Percentiles rank a stretch among this genome's conserved stretches.
These are phyloP conservation scores for Phytophthora gonapodyides DNA, from an alignment of 352 stramenopile genomes.

Conservation along the genomic window DNA sequence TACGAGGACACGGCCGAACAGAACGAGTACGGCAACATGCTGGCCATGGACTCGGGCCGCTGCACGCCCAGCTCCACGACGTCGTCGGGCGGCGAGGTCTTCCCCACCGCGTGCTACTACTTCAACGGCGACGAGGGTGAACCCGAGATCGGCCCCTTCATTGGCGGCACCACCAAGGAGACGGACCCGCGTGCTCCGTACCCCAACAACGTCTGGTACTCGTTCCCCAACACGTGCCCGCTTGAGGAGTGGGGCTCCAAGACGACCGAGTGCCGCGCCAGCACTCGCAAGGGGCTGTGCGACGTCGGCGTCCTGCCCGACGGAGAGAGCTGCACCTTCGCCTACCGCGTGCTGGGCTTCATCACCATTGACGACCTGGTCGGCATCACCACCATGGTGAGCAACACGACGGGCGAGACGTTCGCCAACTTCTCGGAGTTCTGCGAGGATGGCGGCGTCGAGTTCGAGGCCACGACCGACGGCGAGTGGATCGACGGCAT, in stretches of 20 bases:
- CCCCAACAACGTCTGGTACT: conserved; percentile 80
- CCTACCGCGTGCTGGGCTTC: conserved; percentile 69
- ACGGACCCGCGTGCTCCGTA: conserved; percentile 65
- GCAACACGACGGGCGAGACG: conserved; percentile 48
- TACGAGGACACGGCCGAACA: conserved; percentile 51
- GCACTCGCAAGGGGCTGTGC: conserved; percentile 55
- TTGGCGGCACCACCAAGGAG: conserved; percentile 55
- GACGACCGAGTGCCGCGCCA: conserved; percentile 48
- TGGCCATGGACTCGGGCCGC: conserved; percentile 69
- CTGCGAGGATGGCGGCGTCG: conserved; percentile 59
- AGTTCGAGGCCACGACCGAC: conserved; percentile 51
- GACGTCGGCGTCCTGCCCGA: conserved; percentile 60
- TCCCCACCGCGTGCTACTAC: conserved; percentile 67
- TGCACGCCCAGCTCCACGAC: conserved; percentile 53
- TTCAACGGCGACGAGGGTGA: conserved; percentile 74
- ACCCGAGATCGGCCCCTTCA: conserved; percentile 67
- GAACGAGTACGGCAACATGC: conserved; percentile 68
- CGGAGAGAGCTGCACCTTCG: conserved; percentile 60
- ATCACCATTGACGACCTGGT: conserved; percentile 77
- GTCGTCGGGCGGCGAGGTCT: conserved; percentile 35
- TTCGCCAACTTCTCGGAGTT: conserved; percentile 73
- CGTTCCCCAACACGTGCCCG: conserved; percentile 75
- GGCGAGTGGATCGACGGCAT: conserved; percentile 62
- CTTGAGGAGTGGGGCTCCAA: conserved; percentile 57
- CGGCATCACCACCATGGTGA: conserved; percentile 69